phyloP scores from a whole-genome alignment of 1,284 basidiomycete genomes.

The Tilletia horrida region DNA sequence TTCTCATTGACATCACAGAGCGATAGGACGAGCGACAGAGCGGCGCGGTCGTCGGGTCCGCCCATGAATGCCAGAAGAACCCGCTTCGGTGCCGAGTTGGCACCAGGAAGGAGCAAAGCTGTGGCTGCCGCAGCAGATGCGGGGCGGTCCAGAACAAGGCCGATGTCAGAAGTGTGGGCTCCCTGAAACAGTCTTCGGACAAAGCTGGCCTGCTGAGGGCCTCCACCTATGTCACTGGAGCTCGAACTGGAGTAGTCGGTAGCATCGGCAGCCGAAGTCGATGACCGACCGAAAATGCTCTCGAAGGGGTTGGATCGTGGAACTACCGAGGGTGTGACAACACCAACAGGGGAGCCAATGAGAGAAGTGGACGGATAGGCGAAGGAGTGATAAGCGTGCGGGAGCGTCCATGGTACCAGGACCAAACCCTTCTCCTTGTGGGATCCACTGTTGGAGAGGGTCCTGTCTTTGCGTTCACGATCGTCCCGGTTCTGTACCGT shows the following conservation, averaged over 20 bases:
- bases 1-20: constrained; percentile 37
- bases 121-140: constrained; percentile 29
- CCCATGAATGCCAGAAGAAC: constrained; percentile 85
- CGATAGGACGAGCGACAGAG: constrained; percentile 58
- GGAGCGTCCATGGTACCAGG: constrained; percentile 72
- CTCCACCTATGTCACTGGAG: constrained; percentile 53
- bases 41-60: constrained; percentile 83
- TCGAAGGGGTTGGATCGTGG: constrained; percentile 39
- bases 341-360: not conserved
- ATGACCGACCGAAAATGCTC: constrained; percentile 30
- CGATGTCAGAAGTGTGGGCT: constrained; percentile 59
- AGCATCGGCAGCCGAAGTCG: constrained; percentile 62
- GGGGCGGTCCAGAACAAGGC: constrained; percentile 72
- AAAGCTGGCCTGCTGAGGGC: constrained; percentile 61
- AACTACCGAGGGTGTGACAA: constrained; percentile 22
- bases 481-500: constrained; percentile 68
- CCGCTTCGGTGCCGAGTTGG: constrained; percentile 60
- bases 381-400: constrained; percentile 11
- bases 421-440: constrained; percentile 59
- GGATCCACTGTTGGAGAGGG: not conserved
- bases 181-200: constrained; percentile 74
- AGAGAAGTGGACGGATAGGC: constrained; percentile 25
- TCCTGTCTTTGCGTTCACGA: constrained; percentile 62
- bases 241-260: constrained; percentile 57
- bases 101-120: constrained; percentile 22